phyloP scores from a whole-genome alignment of 805 yeast species.

The Starmera quercuum region DNA sequence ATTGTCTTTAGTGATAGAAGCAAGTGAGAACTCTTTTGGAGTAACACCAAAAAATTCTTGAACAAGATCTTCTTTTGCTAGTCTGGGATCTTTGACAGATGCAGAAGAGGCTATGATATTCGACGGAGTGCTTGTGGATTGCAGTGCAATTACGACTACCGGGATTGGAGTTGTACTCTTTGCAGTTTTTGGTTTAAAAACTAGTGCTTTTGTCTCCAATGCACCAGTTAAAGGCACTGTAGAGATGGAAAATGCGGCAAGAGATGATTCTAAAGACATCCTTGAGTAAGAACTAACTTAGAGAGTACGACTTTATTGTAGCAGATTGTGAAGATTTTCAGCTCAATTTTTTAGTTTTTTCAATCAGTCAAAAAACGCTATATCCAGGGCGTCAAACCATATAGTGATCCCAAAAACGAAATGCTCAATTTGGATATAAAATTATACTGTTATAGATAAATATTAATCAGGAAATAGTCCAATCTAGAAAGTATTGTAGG shows the following conservation, averaged over 20 bases:
- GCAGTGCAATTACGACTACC: conserved; percentile 69
- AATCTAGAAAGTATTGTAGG: too few species aligned
- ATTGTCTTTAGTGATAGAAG: conserved; percentile 34
- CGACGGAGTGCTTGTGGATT: conserved; percentile 63
- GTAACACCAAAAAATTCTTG: conserved; percentile 48
- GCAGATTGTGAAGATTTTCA: too few species aligned
- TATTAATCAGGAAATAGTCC: too few species aligned
- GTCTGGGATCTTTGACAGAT: conserved; percentile 74
- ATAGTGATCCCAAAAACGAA: too few species aligned
- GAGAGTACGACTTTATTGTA: too few species aligned
- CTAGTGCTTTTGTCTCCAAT: conserved; percentile 60
- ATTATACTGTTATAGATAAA: too few species aligned
- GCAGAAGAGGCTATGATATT: conserved; percentile 58
- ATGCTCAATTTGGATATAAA: too few species aligned
- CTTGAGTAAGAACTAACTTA: background rate
- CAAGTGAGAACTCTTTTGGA: conserved; percentile 58
- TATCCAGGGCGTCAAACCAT: too few species aligned
- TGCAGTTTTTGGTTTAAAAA: conserved; percentile 88
- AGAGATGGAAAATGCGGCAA: conserved; percentile 58
- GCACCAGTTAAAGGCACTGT: conserved; percentile 45
- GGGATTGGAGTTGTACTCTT: conserved; percentile 76
- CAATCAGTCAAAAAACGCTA: too few species aligned
- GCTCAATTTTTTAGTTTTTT: too few species aligned
- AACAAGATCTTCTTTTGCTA: conserved; percentile 78
- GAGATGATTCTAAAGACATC: conserved; percentile 64